A percentile compares a stretch with the other conserved stretches of the same genome.
These are phyloP conservation scores for Colletotrichum sidae DNA, from an alignment of 2,329 filamentous ascomycete genomes.

Conservation along the genomic window DNA sequence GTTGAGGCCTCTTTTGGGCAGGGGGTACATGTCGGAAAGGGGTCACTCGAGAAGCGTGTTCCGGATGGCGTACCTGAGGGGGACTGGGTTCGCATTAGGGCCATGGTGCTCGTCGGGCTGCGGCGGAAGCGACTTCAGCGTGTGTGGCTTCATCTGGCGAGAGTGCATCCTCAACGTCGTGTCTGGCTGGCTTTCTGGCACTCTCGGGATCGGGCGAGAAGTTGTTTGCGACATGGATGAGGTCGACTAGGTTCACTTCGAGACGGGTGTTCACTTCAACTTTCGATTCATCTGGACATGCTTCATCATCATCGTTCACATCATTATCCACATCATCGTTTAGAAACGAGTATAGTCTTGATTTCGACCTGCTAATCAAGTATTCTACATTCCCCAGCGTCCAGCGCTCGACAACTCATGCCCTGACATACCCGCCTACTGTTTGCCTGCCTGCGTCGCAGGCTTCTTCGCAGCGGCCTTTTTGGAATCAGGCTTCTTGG, in stretches of 20 bases:
- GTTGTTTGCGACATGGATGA: neutral
- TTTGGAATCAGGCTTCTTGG: no score
- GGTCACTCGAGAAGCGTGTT: constrained; percentile 15
- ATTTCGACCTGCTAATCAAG: no score
- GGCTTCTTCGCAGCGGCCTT: no score
- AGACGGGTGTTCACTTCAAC: neutral
- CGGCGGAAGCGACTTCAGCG: neutral
- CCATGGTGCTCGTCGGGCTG: neutral
- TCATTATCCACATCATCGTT: no score
- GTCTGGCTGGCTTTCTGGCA: neutral
- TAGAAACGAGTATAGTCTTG: no score
- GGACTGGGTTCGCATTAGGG: constrained; percentile 5
- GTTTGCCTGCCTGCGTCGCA: no score
- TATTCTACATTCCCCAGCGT: no score
- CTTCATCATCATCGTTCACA: no score
- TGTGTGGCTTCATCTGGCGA: neutral
- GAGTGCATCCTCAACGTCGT: constrained; percentile 1
- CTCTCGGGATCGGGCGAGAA: neutral
- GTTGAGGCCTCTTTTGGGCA: no score
- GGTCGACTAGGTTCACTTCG: constrained; percentile 4
- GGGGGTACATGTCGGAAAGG: neutral
- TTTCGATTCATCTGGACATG: neutral
- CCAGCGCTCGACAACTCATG: no score
- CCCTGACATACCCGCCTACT: no score
- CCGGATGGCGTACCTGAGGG: constrained; percentile 15